A percentile compares a stretch with the other conserved stretches of the same genome.
phyloP scores from a whole-genome alignment of 805 yeast species.

The Pichia scutulata region DNA sequence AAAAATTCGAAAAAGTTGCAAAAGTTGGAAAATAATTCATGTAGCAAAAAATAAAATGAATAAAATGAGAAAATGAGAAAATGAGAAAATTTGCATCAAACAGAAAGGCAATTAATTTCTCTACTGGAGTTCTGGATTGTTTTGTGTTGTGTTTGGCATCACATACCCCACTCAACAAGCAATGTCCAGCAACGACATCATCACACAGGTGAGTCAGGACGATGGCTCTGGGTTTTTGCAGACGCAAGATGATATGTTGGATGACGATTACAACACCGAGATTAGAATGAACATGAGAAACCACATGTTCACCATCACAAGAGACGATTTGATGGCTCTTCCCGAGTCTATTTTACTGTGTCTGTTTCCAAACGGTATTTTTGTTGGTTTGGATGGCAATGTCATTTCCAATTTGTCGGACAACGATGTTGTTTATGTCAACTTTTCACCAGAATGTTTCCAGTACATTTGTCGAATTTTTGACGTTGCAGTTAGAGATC shows the following conservation, averaged over 20 bases:
- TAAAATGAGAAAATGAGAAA: too few relatives aligned
- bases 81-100: too few relatives aligned
- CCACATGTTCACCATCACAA: constrained; percentile 59
- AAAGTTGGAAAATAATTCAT: too few relatives aligned
- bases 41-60: too few relatives aligned
- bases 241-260: constrained; percentile 19
- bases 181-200: constrained; percentile 36
- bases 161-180: too few relatives aligned
- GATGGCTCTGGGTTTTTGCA: constrained; percentile 9
- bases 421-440: constrained; percentile 71
- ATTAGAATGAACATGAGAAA: constrained; percentile 79
- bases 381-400: constrained; percentile 67
- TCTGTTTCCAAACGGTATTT: constrained; percentile 85
- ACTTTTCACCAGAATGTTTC: constrained; percentile 82
- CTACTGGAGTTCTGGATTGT: too few relatives aligned
- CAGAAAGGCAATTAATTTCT: too few relatives aligned
- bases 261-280: constrained; percentile 56
- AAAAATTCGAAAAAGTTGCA: too few relatives aligned
- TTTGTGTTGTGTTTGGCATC: too few relatives aligned
- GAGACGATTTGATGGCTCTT: constrained; percentile 83
- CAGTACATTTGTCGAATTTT: constrained; percentile 72
- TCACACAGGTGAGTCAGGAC: constrained; percentile 59
- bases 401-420: constrained; percentile 75
- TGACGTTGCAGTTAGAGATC: constrained; percentile 57
- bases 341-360: constrained; percentile 88